A percentile compares a stretch with the other conserved stretches of the same genome.
Evolutionary conservation across 371 early-diverging fungal genomes (phyloP).

Genomic region (Haplosporangium sp.): DNA sequence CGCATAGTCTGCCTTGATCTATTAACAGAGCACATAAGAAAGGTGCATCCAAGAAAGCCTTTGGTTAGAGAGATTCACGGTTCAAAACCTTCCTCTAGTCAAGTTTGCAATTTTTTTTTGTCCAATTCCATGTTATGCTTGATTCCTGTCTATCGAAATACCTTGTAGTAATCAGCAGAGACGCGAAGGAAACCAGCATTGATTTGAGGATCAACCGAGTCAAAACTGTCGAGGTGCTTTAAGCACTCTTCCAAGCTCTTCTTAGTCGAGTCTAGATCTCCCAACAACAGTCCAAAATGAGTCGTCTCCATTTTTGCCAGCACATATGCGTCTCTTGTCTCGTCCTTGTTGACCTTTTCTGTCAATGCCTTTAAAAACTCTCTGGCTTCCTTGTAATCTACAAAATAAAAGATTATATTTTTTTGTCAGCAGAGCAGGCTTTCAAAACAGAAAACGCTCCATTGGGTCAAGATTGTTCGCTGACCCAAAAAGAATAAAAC

Average conservation of each 20-base stretch:
- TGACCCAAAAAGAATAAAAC: neutral
- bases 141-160: conserved; percentile 21
- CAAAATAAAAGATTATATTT: neutral
- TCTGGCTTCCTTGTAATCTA: conserved; percentile 73
- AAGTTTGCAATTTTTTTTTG: neutral
- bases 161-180: conserved; percentile 95
- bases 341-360: conserved; percentile 75
- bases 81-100: too few relatives aligned
- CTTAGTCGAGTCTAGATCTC: conserved; percentile 84
- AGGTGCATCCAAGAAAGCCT: too few relatives aligned
- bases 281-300: conserved; percentile 78
- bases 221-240: conserved; percentile 82
- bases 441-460: neutral
- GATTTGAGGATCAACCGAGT: conserved; percentile 88
- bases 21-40: neutral
- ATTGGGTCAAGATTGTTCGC: too few relatives aligned
- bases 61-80: neutral
- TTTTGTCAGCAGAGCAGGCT: neutral
- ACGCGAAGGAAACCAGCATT: conserved; percentile 95
- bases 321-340: conserved; percentile 85
- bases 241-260: conserved; percentile 88
- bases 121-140: neutral
- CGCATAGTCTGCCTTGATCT: conserved; percentile 91
- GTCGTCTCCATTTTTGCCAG: conserved; percentile 90
- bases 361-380: conserved; percentile 74